Percentiles rank a stretch among this genome's conserved stretches.
phyloP scores from a whole-genome alignment of 345 rosid species.

The Gossypium sturtianum region DNA sequence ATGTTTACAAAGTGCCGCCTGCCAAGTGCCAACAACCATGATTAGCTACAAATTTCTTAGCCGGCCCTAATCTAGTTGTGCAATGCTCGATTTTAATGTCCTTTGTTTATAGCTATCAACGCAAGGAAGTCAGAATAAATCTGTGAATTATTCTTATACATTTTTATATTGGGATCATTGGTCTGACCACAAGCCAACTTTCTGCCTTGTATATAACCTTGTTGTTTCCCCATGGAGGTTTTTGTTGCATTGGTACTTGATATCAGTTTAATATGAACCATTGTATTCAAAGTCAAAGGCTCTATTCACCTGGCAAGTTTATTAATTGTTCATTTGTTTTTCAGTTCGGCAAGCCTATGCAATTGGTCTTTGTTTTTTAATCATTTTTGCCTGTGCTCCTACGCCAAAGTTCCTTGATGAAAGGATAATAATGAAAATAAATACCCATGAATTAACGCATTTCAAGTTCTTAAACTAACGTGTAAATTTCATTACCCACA shows the following conservation, averaged over 20 bases:
- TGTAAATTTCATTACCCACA: background rate
- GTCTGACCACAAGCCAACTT: background rate
- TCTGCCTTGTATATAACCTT: background rate
- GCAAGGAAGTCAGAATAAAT: background rate
- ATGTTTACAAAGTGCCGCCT: background rate
- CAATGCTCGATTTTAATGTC: background rate
- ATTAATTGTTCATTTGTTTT: background rate
- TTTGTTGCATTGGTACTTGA: background rate
- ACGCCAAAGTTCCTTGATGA: background rate
- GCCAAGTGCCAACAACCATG: background rate
- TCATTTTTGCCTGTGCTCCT: background rate
- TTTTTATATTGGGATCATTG: background rate
- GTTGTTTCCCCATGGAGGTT: background rate
- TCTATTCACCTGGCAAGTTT: background rate
- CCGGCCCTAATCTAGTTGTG: background rate
- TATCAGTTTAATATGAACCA: background rate
- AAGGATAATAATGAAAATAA: background rate
- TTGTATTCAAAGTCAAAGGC: background rate
- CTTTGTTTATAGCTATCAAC: background rate
- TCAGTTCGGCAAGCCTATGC: background rate
- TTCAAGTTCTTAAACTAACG: background rate
- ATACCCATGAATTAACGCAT: background rate
- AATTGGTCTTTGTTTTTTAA: background rate
- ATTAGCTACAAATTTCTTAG: background rate
- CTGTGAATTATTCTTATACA: background rate